Evolutionary conservation across 371 early-diverging fungal genomes (phyloP), one percentile per base, ranked within the genome.

Genomic region (Mucor saturninus): DNA sequence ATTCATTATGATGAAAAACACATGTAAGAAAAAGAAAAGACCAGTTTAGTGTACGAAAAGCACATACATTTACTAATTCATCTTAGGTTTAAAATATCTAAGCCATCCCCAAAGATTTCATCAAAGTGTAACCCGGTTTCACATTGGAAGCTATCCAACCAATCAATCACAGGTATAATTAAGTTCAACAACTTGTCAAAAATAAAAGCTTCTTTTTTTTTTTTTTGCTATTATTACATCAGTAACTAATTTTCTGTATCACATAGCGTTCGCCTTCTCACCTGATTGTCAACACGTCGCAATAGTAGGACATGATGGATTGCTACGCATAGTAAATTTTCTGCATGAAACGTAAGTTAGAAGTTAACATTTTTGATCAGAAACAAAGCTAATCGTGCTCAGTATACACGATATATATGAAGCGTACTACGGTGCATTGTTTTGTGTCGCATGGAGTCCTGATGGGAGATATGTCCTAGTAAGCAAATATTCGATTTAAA

Each of bases 391-490:
- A 21, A 28, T 29, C 26, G 48, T 5, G 3, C 9, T 11, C 57
- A 87, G 80, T 43, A 72, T 95, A 14, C 65, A 77, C 35, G 95
- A 95, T 72, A 85, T 89, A 0, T 93, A 87, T 65, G 65, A 68
- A 54, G 75, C 89, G n/a, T 97, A 93, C 68, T 97, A 94, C 76
- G 96, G 95, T 38, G 93, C 92, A 0, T 62, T 97, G 9, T 81
- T 78, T 28, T 95, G 96, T 68, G 91, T 95, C 10, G 85, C 89
- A 10, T 99, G 96, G 95, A 92, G 95, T 64, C 91, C 92, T 1
- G 97, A 97, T 70, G 93, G 93, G 14, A 91, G 86, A 71, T 97
- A 93, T 65, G 79, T 99, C 29, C 76, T 97, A 30, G 93, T 93
- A 67, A 88, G 61, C 62, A 21, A 26, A 30, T 49, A 13, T 15